Base-by-base conservation (phyloP, 106 monocot species). In the Narthecium ossifragum region DNA sequence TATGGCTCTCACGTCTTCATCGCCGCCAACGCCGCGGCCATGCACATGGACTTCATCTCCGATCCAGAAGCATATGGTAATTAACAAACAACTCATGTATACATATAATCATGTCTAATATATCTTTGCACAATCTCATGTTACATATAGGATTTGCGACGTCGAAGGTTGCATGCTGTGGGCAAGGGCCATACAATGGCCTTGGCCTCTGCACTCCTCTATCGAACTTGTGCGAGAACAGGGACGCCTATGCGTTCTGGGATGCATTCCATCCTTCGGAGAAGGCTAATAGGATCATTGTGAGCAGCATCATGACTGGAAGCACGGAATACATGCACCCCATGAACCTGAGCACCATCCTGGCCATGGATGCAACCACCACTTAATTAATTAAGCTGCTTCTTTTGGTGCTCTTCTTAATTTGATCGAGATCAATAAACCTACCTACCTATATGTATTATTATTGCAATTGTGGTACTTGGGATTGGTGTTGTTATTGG, bases 131-230 rank as follows among this genome's bases (percentile, higher is more conserved):
- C 47, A 26, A 10, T 51, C 18, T 2, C 29, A 8, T 24, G 8
- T 27, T 13, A 31, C 13, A 17, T 46, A 60, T 66, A 93, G 93
- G 93, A 0, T 93, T 93, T 53, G 38, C 49, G 4, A 93, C 93
- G 2, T 73, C 93, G 47, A 85, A 79, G 60, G 41, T 82, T 3
- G 93, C 93, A 4, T 93, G 93, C 62, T 93, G 93, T 38, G 93
- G 93, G 1, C 93, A 93, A 46, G 93, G 93, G 6, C 85, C 76
- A 1, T 85, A 82, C 67, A 93, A 93, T 57, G 93, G 93, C 28
- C 37, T 93, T 11, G 93, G 93, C 0, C 75, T 88, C 15, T 93
- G 93, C 72, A 93, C 93, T 0, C 1, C 50, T 5, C 67, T 67
- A 1, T 88, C 93, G 1, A 88, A 82, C 48, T 10, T 93, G 11